Evolutionary conservation across 2,329 filamentous ascomycete species (phyloP).

Genomic region (Claviceps cyperi): DNA sequence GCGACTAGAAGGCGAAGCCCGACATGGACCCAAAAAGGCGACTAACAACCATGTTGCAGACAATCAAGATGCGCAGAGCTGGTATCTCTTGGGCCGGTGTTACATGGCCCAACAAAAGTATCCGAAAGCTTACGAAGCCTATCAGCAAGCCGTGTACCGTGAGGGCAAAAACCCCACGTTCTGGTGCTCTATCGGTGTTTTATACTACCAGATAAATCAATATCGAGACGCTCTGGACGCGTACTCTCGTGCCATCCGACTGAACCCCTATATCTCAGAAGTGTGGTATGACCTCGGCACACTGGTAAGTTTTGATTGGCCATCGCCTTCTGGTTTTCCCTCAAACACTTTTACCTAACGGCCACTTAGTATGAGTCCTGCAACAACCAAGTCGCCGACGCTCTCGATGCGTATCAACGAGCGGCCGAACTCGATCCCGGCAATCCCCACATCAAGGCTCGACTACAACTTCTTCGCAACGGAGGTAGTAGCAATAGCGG

Average conservation of each 20-base stretch:
- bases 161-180: slow-evolving; percentile 96
- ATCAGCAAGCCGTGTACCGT: slow-evolving; percentile 96
- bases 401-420: slow-evolving; percentile 85
- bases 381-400: slow-evolving; percentile 96
- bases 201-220: slow-evolving; percentile 99
- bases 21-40: neutral
- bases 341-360: slow-evolving; percentile 15
- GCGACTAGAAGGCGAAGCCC: neutral
- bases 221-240: slow-evolving; percentile 96
- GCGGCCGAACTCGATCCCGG: slow-evolving; percentile 85
- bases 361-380: slow-evolving; percentile 75
- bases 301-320: slow-evolving; percentile 40
- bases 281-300: slow-evolving; percentile 98
- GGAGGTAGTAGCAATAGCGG: slow-evolving; percentile 60
- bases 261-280: slow-evolving; percentile 97
- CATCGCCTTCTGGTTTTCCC: slow-evolving; percentile 20
- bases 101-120: slow-evolving; percentile 99
- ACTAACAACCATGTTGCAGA: slow-evolving; percentile 39
- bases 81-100: slow-evolving; percentile 93
- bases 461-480: slow-evolving; percentile 75
- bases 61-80: slow-evolving; percentile 90
- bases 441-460: slow-evolving; percentile 93
- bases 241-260: slow-evolving; percentile 86
- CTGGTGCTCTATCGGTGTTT: slow-evolving; percentile 97
- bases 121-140: slow-evolving; percentile 94